These are phyloP conservation scores for Suillus clintonianus DNA, from an alignment of 768 basidiomycete species.

Conservation along the genomic window DNA sequence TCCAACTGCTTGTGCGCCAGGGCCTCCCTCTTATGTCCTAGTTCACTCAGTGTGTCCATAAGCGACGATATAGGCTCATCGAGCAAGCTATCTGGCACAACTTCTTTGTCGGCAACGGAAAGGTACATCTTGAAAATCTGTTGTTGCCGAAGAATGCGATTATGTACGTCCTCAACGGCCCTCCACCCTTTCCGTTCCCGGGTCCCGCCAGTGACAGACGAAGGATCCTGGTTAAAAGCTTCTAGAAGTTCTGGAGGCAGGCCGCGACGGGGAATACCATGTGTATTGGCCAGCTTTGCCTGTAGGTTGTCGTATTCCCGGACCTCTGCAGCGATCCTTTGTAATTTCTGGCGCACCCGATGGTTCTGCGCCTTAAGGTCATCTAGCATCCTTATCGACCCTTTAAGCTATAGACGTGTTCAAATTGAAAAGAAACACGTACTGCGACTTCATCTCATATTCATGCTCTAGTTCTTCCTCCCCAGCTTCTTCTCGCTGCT, in stretches of 20 bases:
- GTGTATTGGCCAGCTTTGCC: slow-evolving; percentile 46
- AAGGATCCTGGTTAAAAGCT: slow-evolving; percentile 75
- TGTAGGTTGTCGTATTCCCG: slow-evolving; percentile 68
- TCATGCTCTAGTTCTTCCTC: slow-evolving; percentile 51
- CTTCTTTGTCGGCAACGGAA: slow-evolving; percentile 13
- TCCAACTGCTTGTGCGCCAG: slow-evolving; percentile 49
- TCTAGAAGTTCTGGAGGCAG: slow-evolving; percentile 71
- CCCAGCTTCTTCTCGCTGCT: slow-evolving; percentile 43
- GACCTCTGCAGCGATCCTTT: slow-evolving; percentile 61
- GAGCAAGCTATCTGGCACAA: slow-evolving; percentile 43
- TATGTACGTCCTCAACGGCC: slow-evolving; percentile 75
- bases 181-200: slow-evolving; percentile 63
- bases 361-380: slow-evolving; percentile 63
- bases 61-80: slow-evolving; percentile 56
- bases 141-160: slow-evolving; percentile 62
- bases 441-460: slow-evolving; percentile 47
- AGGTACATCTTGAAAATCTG: slow-evolving; percentile 53
- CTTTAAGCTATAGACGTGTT: not conserved
- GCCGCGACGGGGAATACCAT: slow-evolving; percentile 47
- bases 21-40: slow-evolving; percentile 48
- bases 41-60: slow-evolving; percentile 45
- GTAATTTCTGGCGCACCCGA: slow-evolving; percentile 66
- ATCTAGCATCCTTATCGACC: slow-evolving; percentile 53
- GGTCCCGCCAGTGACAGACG: slow-evolving; percentile 69
- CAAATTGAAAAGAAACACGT: slow-evolving; percentile 6